Percentiles rank a stretch among this genome's conserved stretches.
Evolutionary conservation across 257 asterid genomes (phyloP).

Genomic region (Thymus quinquecostatus): DNA sequence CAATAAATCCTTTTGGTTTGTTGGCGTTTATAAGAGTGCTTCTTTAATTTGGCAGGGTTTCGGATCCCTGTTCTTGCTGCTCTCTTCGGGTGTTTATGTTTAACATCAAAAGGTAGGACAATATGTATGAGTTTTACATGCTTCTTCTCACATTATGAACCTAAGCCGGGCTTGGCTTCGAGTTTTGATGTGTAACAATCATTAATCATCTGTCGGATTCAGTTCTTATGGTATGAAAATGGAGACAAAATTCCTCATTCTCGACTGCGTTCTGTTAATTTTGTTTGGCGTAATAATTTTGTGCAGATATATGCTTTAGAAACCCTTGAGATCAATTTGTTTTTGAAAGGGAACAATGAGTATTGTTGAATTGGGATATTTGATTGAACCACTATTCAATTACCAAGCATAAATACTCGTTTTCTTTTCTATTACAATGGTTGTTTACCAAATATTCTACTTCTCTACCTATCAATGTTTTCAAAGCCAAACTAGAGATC

Average conservation of each 20-base stretch:
- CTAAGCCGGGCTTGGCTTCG: constrained; percentile 28
- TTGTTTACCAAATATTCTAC: no score
- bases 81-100: constrained; percentile 93
- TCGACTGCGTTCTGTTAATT: neutral
- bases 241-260: neutral
- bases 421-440: no score
- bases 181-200: constrained; percentile 19
- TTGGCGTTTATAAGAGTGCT: constrained; percentile 23
- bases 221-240: constrained; percentile 12
- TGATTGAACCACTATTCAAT: no score
- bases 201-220: constrained; percentile 12
- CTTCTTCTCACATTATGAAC: constrained; percentile 26
- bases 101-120: constrained; percentile 29
- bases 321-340: no score
- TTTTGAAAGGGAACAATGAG: no score
- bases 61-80: constrained; percentile 93
- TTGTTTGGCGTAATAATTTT: no score
- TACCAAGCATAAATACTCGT: no score
- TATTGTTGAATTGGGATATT: no score
- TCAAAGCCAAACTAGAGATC: no score
- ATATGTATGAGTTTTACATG: constrained; percentile 25
- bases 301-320: no score
- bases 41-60: constrained; percentile 69
- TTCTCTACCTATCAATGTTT: no score
- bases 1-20: neutral